These are phyloP conservation scores for Fomitopsis pulvina DNA, from an alignment of 768 basidiomycete species.

Conservation along the genomic window DNA sequence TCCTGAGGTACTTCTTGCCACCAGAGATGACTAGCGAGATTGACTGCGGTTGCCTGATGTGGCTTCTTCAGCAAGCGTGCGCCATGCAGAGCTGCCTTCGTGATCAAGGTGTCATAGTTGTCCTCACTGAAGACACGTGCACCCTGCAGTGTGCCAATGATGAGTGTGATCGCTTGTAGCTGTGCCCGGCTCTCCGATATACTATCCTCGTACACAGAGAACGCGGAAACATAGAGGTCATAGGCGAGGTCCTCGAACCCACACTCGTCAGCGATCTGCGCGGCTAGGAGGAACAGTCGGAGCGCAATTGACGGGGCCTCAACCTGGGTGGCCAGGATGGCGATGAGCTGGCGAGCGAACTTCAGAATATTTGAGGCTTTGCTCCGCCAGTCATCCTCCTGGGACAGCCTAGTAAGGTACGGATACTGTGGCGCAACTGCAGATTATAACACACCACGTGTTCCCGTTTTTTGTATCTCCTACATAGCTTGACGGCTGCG, in stretches of 20 bases:
- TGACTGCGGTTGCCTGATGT: conserved; percentile 93
- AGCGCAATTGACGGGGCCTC: conserved; percentile 91
- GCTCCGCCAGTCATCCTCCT: conserved; percentile 84
- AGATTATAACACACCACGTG: conserved; percentile 44
- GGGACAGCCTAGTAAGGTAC: neutral
- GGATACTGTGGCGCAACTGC: neutral
- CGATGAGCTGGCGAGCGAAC: conserved; percentile 89
- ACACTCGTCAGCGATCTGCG: conserved; percentile 92
- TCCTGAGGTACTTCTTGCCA: conserved; percentile 77
- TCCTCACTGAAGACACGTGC: conserved; percentile 90
- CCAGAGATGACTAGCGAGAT: conserved; percentile 95
- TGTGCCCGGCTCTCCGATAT: conserved; percentile 96
- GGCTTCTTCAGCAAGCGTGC: conserved; percentile 97
- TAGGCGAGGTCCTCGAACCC: conserved; percentile 95
- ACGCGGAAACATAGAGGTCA: conserved; percentile 96
- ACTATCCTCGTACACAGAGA: conserved; percentile 95
- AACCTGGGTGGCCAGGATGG: conserved; percentile 88
- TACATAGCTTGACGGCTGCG: conserved; percentile 85
- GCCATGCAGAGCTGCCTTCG: conserved; percentile 97
- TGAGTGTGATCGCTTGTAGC: conserved; percentile 92
- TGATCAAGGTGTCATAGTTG: conserved; percentile 96
- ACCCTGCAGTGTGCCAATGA: conserved; percentile 86
- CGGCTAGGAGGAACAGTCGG: conserved; percentile 90
- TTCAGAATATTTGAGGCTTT: conserved; percentile 88
- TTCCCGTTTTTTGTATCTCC: conserved; percentile 83